These are phyloP conservation scores for Galeopsis tetrahit DNA, from an alignment of 257 asterid genomes.

Conservation along the genomic window DNA sequence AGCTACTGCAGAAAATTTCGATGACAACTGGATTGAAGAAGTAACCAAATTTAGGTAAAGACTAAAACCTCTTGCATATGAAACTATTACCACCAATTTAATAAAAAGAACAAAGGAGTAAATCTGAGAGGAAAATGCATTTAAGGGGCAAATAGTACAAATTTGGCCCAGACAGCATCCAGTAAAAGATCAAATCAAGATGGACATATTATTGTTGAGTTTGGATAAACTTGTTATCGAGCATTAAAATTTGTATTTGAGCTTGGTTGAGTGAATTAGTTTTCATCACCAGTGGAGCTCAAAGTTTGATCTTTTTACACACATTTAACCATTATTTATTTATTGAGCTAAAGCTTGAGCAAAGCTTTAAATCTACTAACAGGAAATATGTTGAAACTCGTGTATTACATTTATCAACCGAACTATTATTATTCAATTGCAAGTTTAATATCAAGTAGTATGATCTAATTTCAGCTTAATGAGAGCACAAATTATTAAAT, in stretches of 20 bases:
- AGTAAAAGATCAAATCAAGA: background rate
- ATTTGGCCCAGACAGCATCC: constrained; percentile 7
- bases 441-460: background rate
- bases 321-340: background rate
- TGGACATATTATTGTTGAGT: background rate
- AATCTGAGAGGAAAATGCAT: constrained; percentile 1
- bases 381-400: background rate
- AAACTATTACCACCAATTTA: background rate
- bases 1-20: background rate
- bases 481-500: background rate
- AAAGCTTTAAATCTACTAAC: background rate
- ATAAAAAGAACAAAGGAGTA: background rate
- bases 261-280: background rate
- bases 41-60: background rate
- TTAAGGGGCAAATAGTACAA: constrained; percentile 5
- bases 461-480: background rate
- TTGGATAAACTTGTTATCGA: background rate
- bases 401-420: background rate
- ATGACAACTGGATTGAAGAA: background rate
- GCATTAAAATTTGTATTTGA: background rate
- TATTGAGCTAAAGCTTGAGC: background rate
- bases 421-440: constrained; percentile 6
- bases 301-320: background rate
- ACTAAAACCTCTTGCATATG: background rate
- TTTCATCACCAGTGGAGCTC: too few relatives aligned